These are phyloP conservation scores for Aspergillus clavatus DNA, from an alignment of 2,329 filamentous ascomycete genomes.

Conservation along the genomic window DNA sequence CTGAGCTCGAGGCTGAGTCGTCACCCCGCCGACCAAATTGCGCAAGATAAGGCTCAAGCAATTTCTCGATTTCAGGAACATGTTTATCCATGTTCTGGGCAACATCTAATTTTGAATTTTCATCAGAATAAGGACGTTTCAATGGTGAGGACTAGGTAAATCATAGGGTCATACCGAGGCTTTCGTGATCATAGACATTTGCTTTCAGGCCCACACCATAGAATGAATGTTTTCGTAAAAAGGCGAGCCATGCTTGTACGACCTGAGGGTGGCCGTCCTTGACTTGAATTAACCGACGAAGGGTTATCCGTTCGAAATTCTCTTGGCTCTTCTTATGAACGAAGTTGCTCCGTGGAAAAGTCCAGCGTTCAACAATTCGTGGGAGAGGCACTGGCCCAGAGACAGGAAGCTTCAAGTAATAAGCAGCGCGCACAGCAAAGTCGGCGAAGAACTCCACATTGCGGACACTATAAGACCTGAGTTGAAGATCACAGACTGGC, in stretches of 20 bases:
- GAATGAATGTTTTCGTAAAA: slow-evolving; percentile 85
- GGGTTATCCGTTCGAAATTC: slow-evolving; percentile 90
- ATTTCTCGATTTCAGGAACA: slow-evolving; percentile 35
- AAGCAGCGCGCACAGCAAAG: slow-evolving; percentile 89
- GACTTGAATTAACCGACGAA: slow-evolving; percentile 83
- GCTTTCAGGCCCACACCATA: slow-evolving; percentile 99
- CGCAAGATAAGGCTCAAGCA: slow-evolving; percentile 37
- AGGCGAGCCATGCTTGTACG: slow-evolving; percentile 88
- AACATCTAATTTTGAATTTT: slow-evolving; percentile 32
- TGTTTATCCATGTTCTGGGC: slow-evolving; percentile 38
- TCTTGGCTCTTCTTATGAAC: slow-evolving; percentile 97
- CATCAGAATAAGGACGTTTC: slow-evolving; percentile 7
- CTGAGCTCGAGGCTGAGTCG: slow-evolving; percentile 22
- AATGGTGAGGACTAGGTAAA: background rate
- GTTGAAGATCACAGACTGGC: slow-evolving; percentile 82
- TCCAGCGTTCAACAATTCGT: slow-evolving; percentile 86
- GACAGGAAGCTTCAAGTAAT: slow-evolving; percentile 83
- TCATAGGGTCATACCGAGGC: slow-evolving; percentile 52
- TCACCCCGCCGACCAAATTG: slow-evolving; percentile 40
- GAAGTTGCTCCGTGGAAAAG: slow-evolving; percentile 81
- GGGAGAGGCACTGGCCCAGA: slow-evolving; percentile 83
- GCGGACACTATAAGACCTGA: slow-evolving; percentile 84
- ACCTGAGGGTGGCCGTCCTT: slow-evolving; percentile 84
- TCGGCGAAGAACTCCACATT: slow-evolving; percentile 93
- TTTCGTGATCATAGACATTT: slow-evolving; percentile 86